Base-by-base conservation (phyloP, 2,329 filamentous ascomycete genomes). In the Calonectria montana region DNA sequence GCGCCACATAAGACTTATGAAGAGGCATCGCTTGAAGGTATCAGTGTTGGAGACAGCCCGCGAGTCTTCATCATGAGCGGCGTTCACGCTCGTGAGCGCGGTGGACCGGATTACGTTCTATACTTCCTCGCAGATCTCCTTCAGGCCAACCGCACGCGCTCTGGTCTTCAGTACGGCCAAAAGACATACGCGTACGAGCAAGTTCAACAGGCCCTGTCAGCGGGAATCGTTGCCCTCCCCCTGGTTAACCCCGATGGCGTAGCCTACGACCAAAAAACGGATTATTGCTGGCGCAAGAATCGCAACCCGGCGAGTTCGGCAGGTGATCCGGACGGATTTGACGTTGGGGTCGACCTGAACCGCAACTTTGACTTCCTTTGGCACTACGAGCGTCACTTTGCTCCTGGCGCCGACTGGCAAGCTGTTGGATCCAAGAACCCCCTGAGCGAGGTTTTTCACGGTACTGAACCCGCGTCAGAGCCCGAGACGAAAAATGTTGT, bases 111-210 rank as follows among this genome's bases (percentile, higher is more conserved):
- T 76, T 84, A 88, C 70, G 82, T 91, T 16, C 80, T 91, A 50
- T 90, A 90, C 83, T 91, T 90, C 81, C 83, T 91, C 35, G 82
- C 88, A 0, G 90, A 91, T 76, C 83, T 91, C 4, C 84, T 91
- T 4, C 85, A 86, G 57, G 90, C 90, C 21, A 84, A 87, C 74
- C 84, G 86, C 75, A 81, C 84, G 39, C 83, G 85, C 25, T 84
- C 82, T 4, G 89, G 89, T 8, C 77, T 91, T 12, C 83, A 80
- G 2, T 91, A 89, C 74, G 89, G 88, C 55, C 82, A 81, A 66
- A 86, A 87, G 73, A 83, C 82, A 0, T 91, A 89, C 80, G 87
- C 87, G 47, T 83, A 86, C 65, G 83, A 83, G 4, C 83, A 91
- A 57, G 89, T 91, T 62, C 83, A 84, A 77, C 85, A 81, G 35